These are phyloP conservation scores for Phytopythium cucurbitacearum DNA, from an alignment of 352 stramenopile species.

Conservation along the genomic window DNA sequence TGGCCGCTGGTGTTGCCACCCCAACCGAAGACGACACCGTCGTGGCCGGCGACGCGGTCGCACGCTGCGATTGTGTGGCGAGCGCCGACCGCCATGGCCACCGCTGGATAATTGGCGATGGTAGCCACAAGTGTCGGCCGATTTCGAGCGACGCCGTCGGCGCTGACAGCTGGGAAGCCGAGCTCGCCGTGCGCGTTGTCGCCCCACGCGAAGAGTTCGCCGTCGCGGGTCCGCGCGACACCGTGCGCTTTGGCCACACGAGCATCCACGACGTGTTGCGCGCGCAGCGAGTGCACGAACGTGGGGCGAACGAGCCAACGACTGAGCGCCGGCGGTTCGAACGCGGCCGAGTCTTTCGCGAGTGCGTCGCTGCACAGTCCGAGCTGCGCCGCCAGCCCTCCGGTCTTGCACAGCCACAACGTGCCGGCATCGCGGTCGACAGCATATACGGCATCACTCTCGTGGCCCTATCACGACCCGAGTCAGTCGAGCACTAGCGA, in stretches of 20 bases:
- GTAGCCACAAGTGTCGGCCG: conserved; percentile 42
- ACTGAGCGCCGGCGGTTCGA: conserved; percentile 42
- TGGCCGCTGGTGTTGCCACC: conserved; percentile 74
- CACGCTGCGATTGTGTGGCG: conserved; percentile 68
- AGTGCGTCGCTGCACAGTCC: conserved; percentile 43
- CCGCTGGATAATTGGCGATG: conserved; percentile 54
- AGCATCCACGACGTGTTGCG: conserved; percentile 52
- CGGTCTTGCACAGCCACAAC: conserved; percentile 74
- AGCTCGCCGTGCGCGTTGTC: conserved; percentile 90
- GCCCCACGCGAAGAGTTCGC: conserved; percentile 93
- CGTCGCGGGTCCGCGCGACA: conserved; percentile 75
- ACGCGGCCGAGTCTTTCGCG: conserved; percentile 20
- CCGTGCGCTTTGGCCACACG: conserved; percentile 47
- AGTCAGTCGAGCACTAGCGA: neutral
- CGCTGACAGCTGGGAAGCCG: conserved; percentile 38
- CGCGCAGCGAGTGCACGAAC: conserved; percentile 57
- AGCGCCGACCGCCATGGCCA: conserved; percentile 50
- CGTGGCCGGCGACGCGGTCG: conserved; percentile 53
- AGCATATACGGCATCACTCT: conserved; percentile 70
- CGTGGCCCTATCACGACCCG: conserved; percentile 25
- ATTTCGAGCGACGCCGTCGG: conserved; percentile 47
- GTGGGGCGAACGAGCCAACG: conserved; percentile 70
- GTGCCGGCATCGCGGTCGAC: conserved; percentile 43
- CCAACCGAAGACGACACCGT: conserved; percentile 71
- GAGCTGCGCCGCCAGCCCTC: conserved; percentile 59